Percentiles rank a stretch among this genome's conserved stretches.
Conservation (phyloP, 345 rosid species). For the Rhodamnia rubescens region DNA sequence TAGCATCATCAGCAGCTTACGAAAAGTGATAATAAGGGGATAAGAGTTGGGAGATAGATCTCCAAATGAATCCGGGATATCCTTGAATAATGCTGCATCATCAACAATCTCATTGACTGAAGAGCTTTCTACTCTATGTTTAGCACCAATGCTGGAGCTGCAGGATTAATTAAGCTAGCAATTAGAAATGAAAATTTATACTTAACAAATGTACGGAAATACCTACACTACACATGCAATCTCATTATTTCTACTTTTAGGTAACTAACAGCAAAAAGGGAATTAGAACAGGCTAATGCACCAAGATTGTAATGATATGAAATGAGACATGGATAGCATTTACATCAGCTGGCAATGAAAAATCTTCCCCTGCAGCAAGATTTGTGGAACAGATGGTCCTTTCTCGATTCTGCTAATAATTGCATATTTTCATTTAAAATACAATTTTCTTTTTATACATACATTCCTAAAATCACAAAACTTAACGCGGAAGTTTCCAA, state of each 20-base stretch:
- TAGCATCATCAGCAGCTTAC: constrained; percentile 47
- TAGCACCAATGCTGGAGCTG: constrained; percentile 26
- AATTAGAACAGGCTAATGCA: neutral
- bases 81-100: constrained; percentile 19
- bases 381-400: neutral
- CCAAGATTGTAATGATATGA: neutral
- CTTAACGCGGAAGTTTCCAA: neutral
- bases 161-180: neutral
- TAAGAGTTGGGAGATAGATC: constrained; percentile 16
- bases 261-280: neutral
- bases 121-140: constrained; percentile 3
- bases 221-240: neutral
- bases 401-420: neutral
- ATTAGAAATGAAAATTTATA: neutral
- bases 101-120: constrained; percentile 19
- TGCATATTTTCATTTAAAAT: neutral
- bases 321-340: neutral
- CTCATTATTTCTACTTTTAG: neutral
- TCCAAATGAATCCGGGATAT: constrained; percentile 28
- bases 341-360: neutral
- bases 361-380: neutral
- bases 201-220: neutral
- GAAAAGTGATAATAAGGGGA: constrained; percentile 45
- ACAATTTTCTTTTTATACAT: neutral
- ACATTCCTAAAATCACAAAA: neutral